Evolutionary conservation across 2,329 filamentous ascomycete genomes (phyloP), one percentile per base, ranked within the genome.

Genomic region (Xylaria hypoxylon): DNA sequence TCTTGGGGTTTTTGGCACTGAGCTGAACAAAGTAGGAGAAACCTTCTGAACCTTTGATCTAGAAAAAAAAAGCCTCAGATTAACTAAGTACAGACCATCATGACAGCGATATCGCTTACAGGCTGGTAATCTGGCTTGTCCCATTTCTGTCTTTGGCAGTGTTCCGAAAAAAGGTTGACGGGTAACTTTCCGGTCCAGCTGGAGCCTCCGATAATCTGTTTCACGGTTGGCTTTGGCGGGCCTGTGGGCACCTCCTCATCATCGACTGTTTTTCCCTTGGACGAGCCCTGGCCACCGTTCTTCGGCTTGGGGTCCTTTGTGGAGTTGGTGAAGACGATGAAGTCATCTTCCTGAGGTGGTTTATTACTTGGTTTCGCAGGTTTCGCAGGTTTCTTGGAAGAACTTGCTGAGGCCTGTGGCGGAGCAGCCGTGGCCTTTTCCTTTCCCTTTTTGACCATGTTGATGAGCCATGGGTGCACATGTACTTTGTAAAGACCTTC

Each of bases 111-210:
- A 63, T 62, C 63, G 70, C 80, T 77, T 81, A 91, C 89, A 82
- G 93, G 93, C 70, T 91, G 91, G 79, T 97, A 99, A 70, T 97
- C 94, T 1, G 95, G 95, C 77, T 90, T 95, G 71, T 93, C 92
- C 96, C 96, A 99, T 77, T 93, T 93, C 79, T 97, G 92, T 79
- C 95, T 96, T 81, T 97, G 94, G 75, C 94, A 97, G 80, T 97
- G 92, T 83, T 98, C 96, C 40, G 92, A 93, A 70, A 98, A 87
- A 74, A 98, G 86, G 77, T 97, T 97, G 70, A 97, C 92, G 1
- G 96, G 96, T 35, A 99, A 83, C 79, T 99, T 99, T 45, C 96
- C 96, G 0, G 96, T 99, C 96, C 96, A 99, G 72, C 94, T 97
- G 65, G 93, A 89, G 55, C 96, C 96, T 47, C 94, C 96, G 75